Percentiles rank a stretch among this genome's conserved stretches.
These are phyloP conservation scores for Rubia peregrina DNA, from an alignment of 305 asterid species.

Conservation along the genomic window DNA sequence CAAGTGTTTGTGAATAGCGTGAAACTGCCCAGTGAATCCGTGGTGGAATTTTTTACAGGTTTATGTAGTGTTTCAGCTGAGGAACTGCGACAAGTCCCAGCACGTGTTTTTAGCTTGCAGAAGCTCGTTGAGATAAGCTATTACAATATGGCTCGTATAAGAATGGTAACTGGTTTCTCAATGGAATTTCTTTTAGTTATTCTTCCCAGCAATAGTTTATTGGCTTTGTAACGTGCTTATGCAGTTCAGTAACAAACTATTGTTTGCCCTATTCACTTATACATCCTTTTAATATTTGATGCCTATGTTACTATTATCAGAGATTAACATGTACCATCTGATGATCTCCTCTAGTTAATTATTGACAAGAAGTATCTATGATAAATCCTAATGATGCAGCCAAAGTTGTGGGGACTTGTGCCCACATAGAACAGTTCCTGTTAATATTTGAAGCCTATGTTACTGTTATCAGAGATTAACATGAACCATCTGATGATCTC, in stretches of 20 bases:
- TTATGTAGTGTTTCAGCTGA: slow-evolving; percentile 95
- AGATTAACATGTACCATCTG: background rate
- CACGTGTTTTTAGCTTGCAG: slow-evolving; percentile 98
- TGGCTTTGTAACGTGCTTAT: background rate
- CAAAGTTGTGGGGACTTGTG: no score
- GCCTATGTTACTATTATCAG: background rate
- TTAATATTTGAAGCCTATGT: background rate
- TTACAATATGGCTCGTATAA: slow-evolving; percentile 97
- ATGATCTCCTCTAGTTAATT: background rate
- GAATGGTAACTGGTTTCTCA: slow-evolving; percentile 69
- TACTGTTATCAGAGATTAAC: background rate
- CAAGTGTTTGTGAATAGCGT: slow-evolving; percentile 89
- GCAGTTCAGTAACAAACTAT: background rate
- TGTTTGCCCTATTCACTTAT: background rate
- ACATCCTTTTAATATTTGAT: background rate
- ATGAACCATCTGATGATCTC: background rate
- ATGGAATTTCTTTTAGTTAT: background rate
- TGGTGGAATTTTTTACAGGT: slow-evolving; percentile 94
- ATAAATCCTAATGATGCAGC: background rate
- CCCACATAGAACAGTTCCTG: no score
- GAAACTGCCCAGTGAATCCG: slow-evolving; percentile 95
- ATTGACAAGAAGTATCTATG: background rate
- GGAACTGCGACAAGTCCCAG: slow-evolving; percentile 90
- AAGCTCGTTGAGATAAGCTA: slow-evolving; percentile 99
- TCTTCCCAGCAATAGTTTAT: background rate